Evolutionary conservation across 1,284 basidiomycete species (phyloP).

Genomic region (Fomitopsis betulina): DNA sequence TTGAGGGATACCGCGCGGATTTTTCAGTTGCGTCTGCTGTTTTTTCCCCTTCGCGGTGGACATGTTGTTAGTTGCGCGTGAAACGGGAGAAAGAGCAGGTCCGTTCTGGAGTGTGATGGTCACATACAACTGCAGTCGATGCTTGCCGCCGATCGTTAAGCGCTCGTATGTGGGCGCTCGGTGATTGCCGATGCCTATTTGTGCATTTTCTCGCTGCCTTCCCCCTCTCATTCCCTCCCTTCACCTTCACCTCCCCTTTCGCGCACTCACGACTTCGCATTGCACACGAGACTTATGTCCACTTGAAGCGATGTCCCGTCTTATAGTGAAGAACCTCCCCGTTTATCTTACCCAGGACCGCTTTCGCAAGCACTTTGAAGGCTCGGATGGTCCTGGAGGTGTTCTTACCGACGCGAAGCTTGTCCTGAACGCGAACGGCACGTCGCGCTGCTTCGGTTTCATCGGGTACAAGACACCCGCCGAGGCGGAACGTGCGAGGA

Average conservation of each 20-base stretch:
- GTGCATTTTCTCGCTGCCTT: neutral
- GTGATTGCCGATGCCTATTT: neutral
- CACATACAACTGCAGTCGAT: neutral
- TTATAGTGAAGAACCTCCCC: conserved; percentile 90
- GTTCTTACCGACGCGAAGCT: conserved; percentile 88
- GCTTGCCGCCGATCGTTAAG: neutral
- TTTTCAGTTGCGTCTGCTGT: conserved; percentile 49
- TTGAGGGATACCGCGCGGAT: conserved; percentile 89
- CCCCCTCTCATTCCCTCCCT: neutral
- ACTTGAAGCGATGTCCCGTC: conserved; percentile 68
- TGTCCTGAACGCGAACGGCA: conserved; percentile 73
- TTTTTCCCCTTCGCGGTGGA: conserved; percentile 1
- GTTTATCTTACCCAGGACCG: conserved; percentile 62
- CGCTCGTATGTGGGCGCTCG: neutral
- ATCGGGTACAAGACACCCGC: conserved; percentile 83
- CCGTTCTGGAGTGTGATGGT: neutral
- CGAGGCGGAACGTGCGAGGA: conserved; percentile 73
- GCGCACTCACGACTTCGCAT: neutral
- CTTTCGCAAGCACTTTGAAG: conserved; percentile 69
- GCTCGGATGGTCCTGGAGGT: conserved; percentile 56
- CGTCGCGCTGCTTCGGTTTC: conserved; percentile 87
- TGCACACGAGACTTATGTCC: neutral
- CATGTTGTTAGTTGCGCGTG: conserved; percentile 9
- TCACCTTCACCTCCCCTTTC: neutral
- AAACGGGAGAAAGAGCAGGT: no score